phyloP scores from a whole-genome alignment of 225 moss, liverwort and hornwort genomes.

The Bryoerythrophyllum caledonicum region DNA sequence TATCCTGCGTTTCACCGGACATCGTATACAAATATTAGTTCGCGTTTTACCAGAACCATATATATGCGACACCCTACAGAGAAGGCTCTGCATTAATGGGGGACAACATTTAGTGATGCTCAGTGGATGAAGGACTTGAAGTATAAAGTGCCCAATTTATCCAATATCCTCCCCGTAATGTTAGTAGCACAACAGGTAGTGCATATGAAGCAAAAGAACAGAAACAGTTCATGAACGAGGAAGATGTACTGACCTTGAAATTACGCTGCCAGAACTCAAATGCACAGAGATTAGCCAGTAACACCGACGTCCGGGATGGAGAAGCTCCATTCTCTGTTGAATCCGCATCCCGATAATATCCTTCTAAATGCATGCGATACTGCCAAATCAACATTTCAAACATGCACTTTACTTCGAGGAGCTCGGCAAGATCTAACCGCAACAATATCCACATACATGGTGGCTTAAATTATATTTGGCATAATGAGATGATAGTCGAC shows the following conservation, averaged over 20 bases:
- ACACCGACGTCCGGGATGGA: not conserved
- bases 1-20: conserved; percentile 19
- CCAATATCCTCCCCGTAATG: not conserved
- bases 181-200: not conserved
- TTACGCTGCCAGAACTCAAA: conserved; percentile 24
- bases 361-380: conserved; percentile 15
- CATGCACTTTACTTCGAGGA: not conserved
- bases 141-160: not conserved
- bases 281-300: conserved; percentile 21
- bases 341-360: conserved; percentile 12
- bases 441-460: not conserved
- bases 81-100: conserved; percentile 1
- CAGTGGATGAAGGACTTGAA: not conserved
- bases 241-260: conserved; percentile 15
- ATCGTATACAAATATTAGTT: not conserved
- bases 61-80: not conserved
- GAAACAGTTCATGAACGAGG: not conserved
- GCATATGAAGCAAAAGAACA: not conserved
- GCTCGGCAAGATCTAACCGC: not conserved
- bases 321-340: conserved; percentile 1
- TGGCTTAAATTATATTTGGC: not conserved
- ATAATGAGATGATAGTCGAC: not conserved
- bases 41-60: not conserved
- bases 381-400: conserved; percentile 7
- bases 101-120: not conserved